These are phyloP conservation scores for Ceratocystis huliohia DNA, from an alignment of 2,329 filamentous ascomycete genomes.

Conservation along the genomic window DNA sequence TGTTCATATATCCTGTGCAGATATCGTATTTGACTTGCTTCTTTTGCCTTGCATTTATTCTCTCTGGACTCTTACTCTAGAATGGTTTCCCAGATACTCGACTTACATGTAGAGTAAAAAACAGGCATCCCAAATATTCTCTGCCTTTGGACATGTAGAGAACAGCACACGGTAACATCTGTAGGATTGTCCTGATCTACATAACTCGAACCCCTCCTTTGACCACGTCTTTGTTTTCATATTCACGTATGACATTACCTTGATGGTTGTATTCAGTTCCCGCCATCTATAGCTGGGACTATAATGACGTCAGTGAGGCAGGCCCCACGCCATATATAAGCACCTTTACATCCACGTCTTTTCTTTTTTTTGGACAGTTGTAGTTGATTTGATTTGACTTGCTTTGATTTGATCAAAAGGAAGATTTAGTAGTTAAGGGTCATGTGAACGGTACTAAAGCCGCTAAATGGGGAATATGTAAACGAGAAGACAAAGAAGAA, in stretches of 20 bases:
- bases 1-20: background rate
- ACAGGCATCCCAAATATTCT: no score
- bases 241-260: no score
- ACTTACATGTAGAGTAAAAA: no score
- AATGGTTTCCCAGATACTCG: no score
- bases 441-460: conserved; percentile 12
- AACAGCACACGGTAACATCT: no score
- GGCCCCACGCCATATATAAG: background rate
- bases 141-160: no score
- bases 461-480: conserved; percentile 13
- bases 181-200: no score
- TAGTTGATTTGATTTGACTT: conserved; percentile 15
- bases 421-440: conserved; percentile 10
- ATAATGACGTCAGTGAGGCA: background rate
- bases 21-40: background rate
- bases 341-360: background rate
- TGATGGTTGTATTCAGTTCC: no score
- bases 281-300: no score
- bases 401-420: conserved; percentile 16
- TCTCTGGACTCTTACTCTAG: no score
- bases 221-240: background rate
- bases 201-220: no score
- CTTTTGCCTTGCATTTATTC: background rate
- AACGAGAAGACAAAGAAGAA: conserved; percentile 17
- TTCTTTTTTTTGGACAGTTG: background rate